phyloP scores from a whole-genome alignment of 768 basidiomycete genomes.

The Leucosporidium creatinivorum region DNA sequence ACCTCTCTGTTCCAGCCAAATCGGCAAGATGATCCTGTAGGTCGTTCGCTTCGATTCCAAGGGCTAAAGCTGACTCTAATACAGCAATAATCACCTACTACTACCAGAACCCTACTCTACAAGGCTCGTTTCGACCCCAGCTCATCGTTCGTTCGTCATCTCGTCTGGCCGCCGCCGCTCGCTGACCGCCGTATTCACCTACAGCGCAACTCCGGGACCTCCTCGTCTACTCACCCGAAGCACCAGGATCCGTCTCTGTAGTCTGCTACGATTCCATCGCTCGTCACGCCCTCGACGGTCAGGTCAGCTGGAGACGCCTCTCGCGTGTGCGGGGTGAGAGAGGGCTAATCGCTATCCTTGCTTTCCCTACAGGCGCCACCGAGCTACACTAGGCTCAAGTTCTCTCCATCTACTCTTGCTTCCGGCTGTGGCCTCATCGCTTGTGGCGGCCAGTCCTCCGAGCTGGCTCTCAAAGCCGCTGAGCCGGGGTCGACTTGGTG shows the following conservation, averaged over 20 bases:
- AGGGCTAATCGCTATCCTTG: neutral
- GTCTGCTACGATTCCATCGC: conserved; percentile 23
- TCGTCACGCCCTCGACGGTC: conserved; percentile 10
- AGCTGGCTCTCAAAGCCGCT: conserved; percentile 28
- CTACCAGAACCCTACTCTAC: neutral
- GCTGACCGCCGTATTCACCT: neutral
- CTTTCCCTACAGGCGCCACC: neutral
- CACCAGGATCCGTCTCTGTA: neutral
- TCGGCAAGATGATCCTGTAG: too few relatives aligned
- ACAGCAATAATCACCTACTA: too few relatives aligned
- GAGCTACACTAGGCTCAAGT: conserved; percentile 24
- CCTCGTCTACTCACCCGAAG: conserved; percentile 4
- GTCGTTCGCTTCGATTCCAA: too few relatives aligned
- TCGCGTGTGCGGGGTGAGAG: neutral
- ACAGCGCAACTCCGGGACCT: conserved; percentile 31
- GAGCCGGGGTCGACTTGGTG: conserved; percentile 11
- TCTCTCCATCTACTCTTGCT: conserved; percentile 24
- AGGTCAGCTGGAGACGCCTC: neutral
- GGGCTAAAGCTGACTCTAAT: too few relatives aligned
- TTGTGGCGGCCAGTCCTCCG: conserved; percentile 33
- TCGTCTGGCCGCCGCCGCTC: neutral
- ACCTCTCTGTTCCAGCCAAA: too few relatives aligned
- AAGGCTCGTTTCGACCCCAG: neutral
- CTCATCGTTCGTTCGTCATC: neutral
- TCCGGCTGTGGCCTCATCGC: conserved; percentile 32